Percentiles rank a stretch among this genome's conserved stretches.
Conservation (phyloP, 2,329 filamentous ascomycete genomes). For the Paramyrothecium sp. region DNA sequence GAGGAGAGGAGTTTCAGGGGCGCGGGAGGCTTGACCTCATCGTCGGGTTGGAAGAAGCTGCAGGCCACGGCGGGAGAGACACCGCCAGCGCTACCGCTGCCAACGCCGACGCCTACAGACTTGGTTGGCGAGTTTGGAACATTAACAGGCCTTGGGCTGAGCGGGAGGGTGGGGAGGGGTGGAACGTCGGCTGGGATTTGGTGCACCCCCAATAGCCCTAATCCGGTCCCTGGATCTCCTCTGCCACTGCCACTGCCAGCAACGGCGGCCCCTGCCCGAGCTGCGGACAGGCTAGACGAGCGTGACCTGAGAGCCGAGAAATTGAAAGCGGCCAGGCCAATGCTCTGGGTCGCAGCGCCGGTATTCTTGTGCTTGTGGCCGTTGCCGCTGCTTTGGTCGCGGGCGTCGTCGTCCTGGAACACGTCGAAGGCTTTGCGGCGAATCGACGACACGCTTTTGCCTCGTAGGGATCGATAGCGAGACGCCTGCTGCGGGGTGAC, state of each 20-base stretch:
- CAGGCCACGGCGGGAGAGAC: background rate
- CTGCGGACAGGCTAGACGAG: background rate
- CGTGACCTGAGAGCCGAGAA: background rate
- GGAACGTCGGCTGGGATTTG: background rate
- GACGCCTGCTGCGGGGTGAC: constrained; percentile 21
- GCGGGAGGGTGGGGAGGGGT: background rate
- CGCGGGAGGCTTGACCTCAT: background rate
- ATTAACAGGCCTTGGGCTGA: background rate
- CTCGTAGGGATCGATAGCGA: constrained; percentile 29
- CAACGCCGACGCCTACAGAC: background rate
- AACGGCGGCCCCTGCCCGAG: background rate
- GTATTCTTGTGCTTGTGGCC: background rate
- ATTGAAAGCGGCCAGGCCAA: background rate
- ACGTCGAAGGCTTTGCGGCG: constrained; percentile 25
- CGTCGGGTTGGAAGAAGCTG: background rate
- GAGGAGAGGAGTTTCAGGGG: background rate
- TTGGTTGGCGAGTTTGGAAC: background rate
- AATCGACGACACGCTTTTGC: constrained; percentile 30
- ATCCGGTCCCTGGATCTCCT: background rate
- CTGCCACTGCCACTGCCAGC: too few species aligned
- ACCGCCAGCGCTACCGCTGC: background rate
- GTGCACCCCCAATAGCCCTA: background rate
- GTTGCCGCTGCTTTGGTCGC: background rate
- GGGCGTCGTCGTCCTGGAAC: constrained; percentile 16
- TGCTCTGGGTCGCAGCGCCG: constrained; percentile 1